Evolutionary conservation across 306 rosid species (phyloP).

Genomic region (Geum urbanum): DNA sequence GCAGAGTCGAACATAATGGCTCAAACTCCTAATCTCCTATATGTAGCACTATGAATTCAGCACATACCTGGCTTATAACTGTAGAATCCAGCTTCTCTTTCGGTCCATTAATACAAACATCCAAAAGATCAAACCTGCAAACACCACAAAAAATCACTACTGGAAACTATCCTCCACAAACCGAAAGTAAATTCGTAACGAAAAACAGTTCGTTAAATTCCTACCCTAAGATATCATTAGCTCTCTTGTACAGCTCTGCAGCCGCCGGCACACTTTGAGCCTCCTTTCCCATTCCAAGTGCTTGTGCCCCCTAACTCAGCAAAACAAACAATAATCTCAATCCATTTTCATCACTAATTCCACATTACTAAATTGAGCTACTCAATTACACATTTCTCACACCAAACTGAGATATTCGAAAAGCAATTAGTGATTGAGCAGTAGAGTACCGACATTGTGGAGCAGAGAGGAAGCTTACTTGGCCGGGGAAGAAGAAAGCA

Average conservation of each 20-base stretch:
- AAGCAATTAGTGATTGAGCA: background rate
- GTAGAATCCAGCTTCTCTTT: constrained; percentile 91
- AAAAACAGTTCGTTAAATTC: background rate
- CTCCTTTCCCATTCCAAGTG: constrained; percentile 94
- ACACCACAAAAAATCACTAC: background rate
- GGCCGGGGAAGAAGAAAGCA: constrained; percentile 94
- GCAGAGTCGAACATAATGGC: background rate
- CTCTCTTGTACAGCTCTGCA: constrained; percentile 63
- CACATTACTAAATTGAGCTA: background rate
- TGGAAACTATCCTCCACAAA: background rate
- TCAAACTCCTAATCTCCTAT: background rate
- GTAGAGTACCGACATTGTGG: background rate
- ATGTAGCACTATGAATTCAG: background rate
- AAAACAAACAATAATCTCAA: constrained; percentile 12
- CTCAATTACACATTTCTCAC: background rate
- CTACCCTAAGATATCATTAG: constrained; percentile 81
- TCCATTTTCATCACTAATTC: background rate
- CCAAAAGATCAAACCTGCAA: constrained; percentile 86
- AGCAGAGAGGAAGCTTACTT: constrained; percentile 35
- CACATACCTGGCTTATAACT: constrained; percentile 71
- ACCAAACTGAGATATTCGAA: background rate
- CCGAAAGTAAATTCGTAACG: background rate
- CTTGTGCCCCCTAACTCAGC: constrained; percentile 78
- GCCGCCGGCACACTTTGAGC: constrained; percentile 82
- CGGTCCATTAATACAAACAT: constrained; percentile 85